Evolutionary conservation across 2,329 filamentous ascomycete genomes (phyloP).

Genomic region (Fusarium haematococcum): DNA sequence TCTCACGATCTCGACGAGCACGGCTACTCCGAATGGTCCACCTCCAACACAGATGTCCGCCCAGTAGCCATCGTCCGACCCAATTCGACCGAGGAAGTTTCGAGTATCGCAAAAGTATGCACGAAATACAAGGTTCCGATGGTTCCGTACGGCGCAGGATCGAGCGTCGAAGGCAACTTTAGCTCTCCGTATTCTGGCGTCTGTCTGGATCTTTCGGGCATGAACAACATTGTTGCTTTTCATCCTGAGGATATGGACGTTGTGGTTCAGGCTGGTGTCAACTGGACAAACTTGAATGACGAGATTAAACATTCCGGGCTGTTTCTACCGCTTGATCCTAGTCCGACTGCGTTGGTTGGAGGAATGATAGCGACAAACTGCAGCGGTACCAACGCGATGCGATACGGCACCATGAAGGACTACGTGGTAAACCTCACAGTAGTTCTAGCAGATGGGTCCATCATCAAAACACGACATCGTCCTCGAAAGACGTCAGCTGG

Average conservation of each 20-base stretch:
- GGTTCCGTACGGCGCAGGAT: conserved; percentile 81
- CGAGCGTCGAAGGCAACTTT: conserved; percentile 78
- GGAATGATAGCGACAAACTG: conserved; percentile 77
- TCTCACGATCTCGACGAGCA: conserved; percentile 72
- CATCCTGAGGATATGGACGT: conserved; percentile 79
- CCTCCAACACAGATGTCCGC: conserved; percentile 71
- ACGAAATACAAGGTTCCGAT: conserved; percentile 73
- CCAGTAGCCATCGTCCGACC: conserved; percentile 76
- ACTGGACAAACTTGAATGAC: conserved; percentile 76
- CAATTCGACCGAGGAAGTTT: conserved; percentile 72
- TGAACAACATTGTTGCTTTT: conserved; percentile 74
- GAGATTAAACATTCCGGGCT: conserved; percentile 71
- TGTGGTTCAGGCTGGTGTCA: conserved; percentile 75
- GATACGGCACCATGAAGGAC: conserved; percentile 82
- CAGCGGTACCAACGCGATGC: conserved; percentile 69
- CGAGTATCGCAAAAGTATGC: conserved; percentile 71
- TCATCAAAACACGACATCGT: conserved; percentile 74
- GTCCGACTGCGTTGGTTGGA: conserved; percentile 68
- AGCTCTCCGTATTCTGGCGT: conserved; percentile 75
- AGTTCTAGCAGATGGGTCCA: conserved; percentile 74
- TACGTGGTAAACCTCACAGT: conserved; percentile 80
- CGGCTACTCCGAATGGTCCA: conserved; percentile 78
- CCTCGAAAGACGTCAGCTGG: conserved; percentile 78
- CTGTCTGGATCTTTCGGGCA: conserved; percentile 75
- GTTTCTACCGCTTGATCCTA: conserved; percentile 78